phyloP scores from a whole-genome alignment of 805 yeast species.

The Candida suzukii region DNA sequence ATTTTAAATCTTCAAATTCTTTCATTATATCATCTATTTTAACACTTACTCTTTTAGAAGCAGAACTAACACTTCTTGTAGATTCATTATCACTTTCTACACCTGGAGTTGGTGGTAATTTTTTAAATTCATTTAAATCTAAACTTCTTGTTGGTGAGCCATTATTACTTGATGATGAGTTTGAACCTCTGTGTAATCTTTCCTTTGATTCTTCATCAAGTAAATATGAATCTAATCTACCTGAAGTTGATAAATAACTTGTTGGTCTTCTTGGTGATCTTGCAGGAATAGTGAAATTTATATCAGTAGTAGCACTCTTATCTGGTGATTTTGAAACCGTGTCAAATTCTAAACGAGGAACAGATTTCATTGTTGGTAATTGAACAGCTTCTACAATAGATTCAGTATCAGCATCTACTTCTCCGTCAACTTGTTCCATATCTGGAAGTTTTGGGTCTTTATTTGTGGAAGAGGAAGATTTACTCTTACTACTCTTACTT shows the following conservation, averaged over 20 bases:
- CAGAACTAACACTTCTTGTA: background rate
- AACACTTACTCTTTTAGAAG: constrained; percentile 12
- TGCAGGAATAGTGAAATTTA: constrained; percentile 21
- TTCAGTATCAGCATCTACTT: constrained; percentile 14
- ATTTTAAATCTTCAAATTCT: constrained; percentile 22
- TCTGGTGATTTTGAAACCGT: constrained; percentile 17
- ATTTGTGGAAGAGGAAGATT: background rate
- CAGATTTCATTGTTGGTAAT: constrained; percentile 12
- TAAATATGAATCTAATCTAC: constrained; percentile 1
- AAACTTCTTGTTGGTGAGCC: background rate
- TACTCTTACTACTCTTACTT: background rate
- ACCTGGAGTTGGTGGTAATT: constrained; percentile 2
- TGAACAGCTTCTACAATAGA: constrained; percentile 13
- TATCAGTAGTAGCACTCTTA: constrained; percentile 15
- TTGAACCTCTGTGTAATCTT: background rate
- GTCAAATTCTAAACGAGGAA: background rate
- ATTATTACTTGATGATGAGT: background rate
- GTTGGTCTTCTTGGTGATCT: constrained; percentile 25
- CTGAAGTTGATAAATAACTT: background rate
- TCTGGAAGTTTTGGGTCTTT: no score
- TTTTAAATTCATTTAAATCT: background rate
- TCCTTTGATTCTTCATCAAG: background rate
- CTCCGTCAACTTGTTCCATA: background rate
- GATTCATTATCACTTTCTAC: background rate
- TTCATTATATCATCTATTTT: constrained; percentile 25